Base-by-base conservation (phyloP, 1,139 yeast genomes). In the Blastobotrys persicus region DNA sequence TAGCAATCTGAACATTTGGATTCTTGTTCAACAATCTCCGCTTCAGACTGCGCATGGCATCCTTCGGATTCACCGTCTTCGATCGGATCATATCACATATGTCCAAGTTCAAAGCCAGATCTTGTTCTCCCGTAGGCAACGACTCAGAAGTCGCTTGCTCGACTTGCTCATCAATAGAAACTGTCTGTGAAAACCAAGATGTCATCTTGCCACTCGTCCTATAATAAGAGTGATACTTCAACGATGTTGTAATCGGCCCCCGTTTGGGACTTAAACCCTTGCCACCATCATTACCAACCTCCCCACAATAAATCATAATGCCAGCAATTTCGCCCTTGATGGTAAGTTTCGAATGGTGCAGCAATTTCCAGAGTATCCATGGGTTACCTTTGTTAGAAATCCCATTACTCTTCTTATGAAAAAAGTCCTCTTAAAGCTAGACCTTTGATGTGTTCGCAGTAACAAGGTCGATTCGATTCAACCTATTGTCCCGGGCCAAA, bases 61-160 rank as follows among this genome's bases (percentile, higher is more conserved):
- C 92, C 61, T 81, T 85, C 3, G 97, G 79, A 1, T 84, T 78
- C n/a, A 88, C 80, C 55, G 85, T 81, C 63, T 89, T 89, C 48
- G 95, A 83, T 57, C 97, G 77, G 45, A 92, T 88, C 46, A 83
- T 65, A 68, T 92, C 99, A 48, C 96, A 87, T 51, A 92, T 80
- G 64, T 92, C 98, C 54, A 92, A 74, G 7, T 94, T 91, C 46
- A 80, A 74, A 4, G 84, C 80, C 55, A 88, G 75, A 60, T 92
- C 97, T 48, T 88, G 77, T 60, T 89, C 96, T 2, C 98, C 98
- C 62, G 86, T 83, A 2, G 98, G 98, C 47, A 92, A 85, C 17
- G 87, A 72, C 66, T 88, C 96, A 31, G 92, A 84, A 0, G 98
- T 89, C 12, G 97, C 96, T 57, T 78, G 81, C 48, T 77, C 78